Conservation (phyloP, 2,329 filamentous ascomycete species). For the Paraconiothyrium sp. region DNA sequence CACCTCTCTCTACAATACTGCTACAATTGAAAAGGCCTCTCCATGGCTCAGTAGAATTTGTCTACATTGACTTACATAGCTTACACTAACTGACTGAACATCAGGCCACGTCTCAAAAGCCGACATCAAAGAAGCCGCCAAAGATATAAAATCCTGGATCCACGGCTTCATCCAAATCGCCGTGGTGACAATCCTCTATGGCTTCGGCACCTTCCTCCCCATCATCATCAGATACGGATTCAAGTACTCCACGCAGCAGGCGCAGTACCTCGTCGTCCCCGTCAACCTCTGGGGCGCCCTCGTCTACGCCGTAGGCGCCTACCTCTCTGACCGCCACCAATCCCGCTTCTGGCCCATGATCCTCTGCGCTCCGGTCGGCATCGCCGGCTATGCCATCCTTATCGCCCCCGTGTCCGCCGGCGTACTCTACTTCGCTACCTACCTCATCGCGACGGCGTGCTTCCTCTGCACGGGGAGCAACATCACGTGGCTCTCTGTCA, state of each 20-base stretch:
- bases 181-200: constrained; percentile 53
- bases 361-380: constrained; percentile 41
- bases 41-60: no score
- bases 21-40: no score
- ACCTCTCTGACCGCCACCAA: constrained; percentile 50
- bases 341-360: constrained; percentile 51
- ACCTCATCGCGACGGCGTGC: constrained; percentile 45
- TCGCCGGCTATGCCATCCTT: constrained; percentile 43
- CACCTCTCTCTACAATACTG: no score
- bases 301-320: constrained; percentile 52
- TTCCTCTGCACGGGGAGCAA: constrained; percentile 47
- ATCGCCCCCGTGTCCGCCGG: constrained; percentile 36
- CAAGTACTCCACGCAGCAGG: constrained; percentile 51
- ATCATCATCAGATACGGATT: constrained; percentile 55
- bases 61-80: no score
- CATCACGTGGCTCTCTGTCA: constrained; percentile 45
- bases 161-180: constrained; percentile 52
- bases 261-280: constrained; percentile 53
- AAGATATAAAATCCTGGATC: constrained; percentile 44
- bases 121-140: constrained; percentile 44
- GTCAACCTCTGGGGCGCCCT: constrained; percentile 55
- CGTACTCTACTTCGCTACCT: constrained; percentile 45
- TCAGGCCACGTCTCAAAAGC: constrained; percentile 38
- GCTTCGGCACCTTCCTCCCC: constrained; percentile 55
- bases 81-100: constrained; percentile 21